Evolutionary conservation across 2,329 filamentous ascomycete species (phyloP), one percentile per base, ranked within the genome.

Genomic region (Diaporthe capsici): DNA sequence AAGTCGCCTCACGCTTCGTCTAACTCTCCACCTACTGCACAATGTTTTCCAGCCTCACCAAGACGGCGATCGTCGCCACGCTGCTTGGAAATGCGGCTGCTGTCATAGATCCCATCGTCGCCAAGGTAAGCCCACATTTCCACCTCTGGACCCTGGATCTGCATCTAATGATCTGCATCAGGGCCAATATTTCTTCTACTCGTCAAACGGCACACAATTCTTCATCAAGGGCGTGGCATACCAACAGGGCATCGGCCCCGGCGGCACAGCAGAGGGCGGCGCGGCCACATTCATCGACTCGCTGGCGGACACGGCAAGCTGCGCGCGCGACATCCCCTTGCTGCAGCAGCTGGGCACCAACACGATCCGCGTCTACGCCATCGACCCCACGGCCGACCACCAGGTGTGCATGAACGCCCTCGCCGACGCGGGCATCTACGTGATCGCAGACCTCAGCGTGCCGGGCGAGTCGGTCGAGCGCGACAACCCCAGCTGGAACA

Each of bases 141-240:
- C n/a, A 28, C 17, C 49, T 13, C 34, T 20, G 22, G 15, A 94
- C 84, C 94, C 94, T 79, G 90, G 93, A 95, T 95, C 91, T 97
- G 94, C 88, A 87, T 88, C 79, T 96, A 86, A 85, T 90, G 80
- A 96, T 96, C 88, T 94, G 94, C 87, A 82, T 87, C 78, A 84
- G 70, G 75, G 75, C 31, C 75, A 77, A 65, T 71, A 75, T n/a
- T 96, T 98, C 90, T 98, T 97, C 90, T 96, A 94, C 88, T 90
- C 94, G 83, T 78, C 87, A 85, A 94, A 93, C 80, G 88, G 88
- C 78, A 90, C 88, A 28, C 87, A 90, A 80, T 90, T 90, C 86
- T 97, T 92, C 89, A 95, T 98, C 85, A 95, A 94, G 85, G 97
- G 97, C 87, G 89, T 99, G 80, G 97, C 97, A 79, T 99, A 99